A percentile compares a stretch with the other conserved stretches of the same genome.
Conservation (phyloP, 179 eudicot species). For the Drosera spatulata region DNA sequence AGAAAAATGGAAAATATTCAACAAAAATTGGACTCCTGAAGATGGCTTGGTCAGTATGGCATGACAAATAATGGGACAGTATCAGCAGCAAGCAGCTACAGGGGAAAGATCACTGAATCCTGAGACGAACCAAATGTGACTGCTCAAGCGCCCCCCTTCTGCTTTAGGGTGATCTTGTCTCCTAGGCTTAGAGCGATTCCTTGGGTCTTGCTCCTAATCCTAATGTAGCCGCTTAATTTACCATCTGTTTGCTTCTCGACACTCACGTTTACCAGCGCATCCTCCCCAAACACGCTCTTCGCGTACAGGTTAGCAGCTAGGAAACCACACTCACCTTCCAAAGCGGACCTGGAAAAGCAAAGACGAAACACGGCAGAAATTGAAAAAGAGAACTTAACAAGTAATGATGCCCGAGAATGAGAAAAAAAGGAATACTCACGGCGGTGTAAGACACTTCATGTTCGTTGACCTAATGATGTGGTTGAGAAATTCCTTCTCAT, state of each 20-base stretch:
- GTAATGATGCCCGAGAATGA: background rate
- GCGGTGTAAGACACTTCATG: conserved; percentile 71
- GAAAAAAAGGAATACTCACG: conserved; percentile 30
- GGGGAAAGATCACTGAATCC: background rate
- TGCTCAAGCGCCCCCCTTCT: conserved; percentile 38
- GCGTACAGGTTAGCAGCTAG: conserved; percentile 74
- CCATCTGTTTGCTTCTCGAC: conserved; percentile 78
- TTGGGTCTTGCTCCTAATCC: conserved; percentile 94
- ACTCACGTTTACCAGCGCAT: conserved; percentile 81
- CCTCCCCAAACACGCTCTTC: conserved; percentile 85
- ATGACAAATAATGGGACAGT: conserved; percentile 15
- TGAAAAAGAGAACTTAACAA: background rate
- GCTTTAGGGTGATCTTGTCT: conserved; percentile 79
- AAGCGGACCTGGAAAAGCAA: conserved; percentile 41
- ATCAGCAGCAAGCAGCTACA: conserved; percentile 16
- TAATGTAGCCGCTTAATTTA: conserved; percentile 78
- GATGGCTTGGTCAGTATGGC: background rate
- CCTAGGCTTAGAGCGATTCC: conserved; percentile 91
- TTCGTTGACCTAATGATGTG: conserved; percentile 69
- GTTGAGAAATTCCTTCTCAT: conserved; percentile 58
- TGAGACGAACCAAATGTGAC: background rate
- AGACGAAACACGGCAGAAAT: background rate
- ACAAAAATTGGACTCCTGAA: background rate
- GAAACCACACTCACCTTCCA: conserved; percentile 75
- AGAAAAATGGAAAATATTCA: too few species aligned